phyloP scores from a whole-genome alignment of 1,284 basidiomycete species.

The Trichosporon faecale region DNA sequence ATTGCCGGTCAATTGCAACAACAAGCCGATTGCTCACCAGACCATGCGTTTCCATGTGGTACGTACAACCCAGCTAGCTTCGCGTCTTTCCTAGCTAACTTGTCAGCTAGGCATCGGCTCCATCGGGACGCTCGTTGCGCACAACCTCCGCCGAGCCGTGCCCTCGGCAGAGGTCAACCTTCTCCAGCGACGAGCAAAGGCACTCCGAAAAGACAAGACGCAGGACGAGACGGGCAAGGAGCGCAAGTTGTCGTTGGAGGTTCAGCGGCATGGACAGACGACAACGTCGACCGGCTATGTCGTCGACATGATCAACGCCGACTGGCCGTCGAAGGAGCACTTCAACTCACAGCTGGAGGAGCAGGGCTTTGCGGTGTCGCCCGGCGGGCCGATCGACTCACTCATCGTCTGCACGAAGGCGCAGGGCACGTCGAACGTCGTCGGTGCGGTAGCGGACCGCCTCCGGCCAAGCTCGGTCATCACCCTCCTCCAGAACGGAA shows the following conservation, averaged over 20 bases:
- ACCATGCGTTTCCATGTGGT: conserved; percentile 48
- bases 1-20: conserved; percentile 1
- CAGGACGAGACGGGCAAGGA: background rate
- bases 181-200: conserved; percentile 47
- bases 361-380: background rate
- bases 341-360: background rate
- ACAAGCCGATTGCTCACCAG: background rate
- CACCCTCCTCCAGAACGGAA: conserved; percentile 83
- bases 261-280: conserved; percentile 17
- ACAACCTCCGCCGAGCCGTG: conserved; percentile 65
- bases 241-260: conserved; percentile 8
- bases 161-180: conserved; percentile 62
- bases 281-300: conserved; percentile 29
- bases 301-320: conserved; percentile 18
- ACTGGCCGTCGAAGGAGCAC: background rate
- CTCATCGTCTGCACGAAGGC: conserved; percentile 83
- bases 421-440: conserved; percentile 61
- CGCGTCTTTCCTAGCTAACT: background rate
- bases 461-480: conserved; percentile 71
- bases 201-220: background rate
- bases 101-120: conserved; percentile 66
- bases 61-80: conserved; percentile 17
- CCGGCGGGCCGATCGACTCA: conserved; percentile 57
- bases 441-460: conserved; percentile 64
- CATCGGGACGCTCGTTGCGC: conserved; percentile 74